A percentile compares a stretch with the other conserved stretches of the same genome.
Evolutionary conservation across 495 filamentous ascomycete genomes (phyloP).

Genomic region (Annulohypoxylon stygium): DNA sequence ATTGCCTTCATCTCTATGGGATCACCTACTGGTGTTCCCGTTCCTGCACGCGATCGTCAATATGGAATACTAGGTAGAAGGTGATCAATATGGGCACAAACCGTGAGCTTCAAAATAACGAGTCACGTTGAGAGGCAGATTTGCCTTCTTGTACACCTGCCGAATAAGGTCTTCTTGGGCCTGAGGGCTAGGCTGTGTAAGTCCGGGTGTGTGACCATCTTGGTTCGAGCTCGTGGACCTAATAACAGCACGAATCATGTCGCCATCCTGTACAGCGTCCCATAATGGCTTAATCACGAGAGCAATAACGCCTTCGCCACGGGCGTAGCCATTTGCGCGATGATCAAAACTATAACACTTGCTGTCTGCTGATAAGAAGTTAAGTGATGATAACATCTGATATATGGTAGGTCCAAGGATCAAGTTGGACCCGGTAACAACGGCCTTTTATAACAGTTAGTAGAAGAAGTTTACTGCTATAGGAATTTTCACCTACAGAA

Average conservation of each 20-base stretch:
- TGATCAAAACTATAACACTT: conserved; percentile 69
- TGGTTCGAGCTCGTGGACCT: conserved; percentile 65
- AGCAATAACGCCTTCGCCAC: conserved; percentile 69
- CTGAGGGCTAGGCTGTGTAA: conserved; percentile 64
- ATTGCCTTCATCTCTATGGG: conserved; percentile 67
- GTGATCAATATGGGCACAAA: conserved; percentile 1
- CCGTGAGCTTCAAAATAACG: conserved; percentile 63
- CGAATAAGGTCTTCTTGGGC: conserved; percentile 66
- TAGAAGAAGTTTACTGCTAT: background rate
- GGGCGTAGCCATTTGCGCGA: conserved; percentile 70
- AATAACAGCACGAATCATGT: conserved; percentile 71
- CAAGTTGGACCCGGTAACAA: conserved; percentile 65
- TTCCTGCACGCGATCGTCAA: conserved; percentile 49
- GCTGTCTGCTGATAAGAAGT: conserved; percentile 56
- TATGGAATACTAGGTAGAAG: background rate
- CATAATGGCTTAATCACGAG: conserved; percentile 67
- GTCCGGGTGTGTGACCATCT: conserved; percentile 64
- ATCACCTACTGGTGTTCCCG: conserved; percentile 69
- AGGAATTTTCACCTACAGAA: conserved; percentile 25
- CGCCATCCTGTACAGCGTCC: conserved; percentile 61
- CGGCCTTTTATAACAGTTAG: conserved; percentile 46
- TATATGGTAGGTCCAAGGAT: conserved; percentile 60
- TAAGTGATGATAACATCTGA: conserved; percentile 45
- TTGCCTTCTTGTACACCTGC: conserved; percentile 59
- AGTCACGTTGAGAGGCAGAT: conserved; percentile 58